phyloP scores from a whole-genome alignment of 768 basidiomycete species.

The Ephemerocybe angulata region DNA sequence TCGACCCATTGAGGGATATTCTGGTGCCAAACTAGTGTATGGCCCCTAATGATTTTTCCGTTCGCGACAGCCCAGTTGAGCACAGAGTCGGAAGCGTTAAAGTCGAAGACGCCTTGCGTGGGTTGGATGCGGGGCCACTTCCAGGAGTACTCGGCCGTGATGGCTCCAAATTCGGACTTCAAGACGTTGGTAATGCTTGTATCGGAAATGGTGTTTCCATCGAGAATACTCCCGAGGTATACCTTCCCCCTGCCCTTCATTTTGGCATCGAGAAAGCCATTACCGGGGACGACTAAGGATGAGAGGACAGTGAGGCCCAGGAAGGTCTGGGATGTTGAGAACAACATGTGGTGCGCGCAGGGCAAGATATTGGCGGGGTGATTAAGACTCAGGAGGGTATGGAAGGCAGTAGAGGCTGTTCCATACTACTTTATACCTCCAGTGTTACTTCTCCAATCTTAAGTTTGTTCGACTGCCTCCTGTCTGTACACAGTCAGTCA shows the following conservation, averaged over 20 bases:
- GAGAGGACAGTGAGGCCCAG: background rate
- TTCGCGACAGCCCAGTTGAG: constrained; percentile 39
- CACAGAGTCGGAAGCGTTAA: constrained; percentile 25
- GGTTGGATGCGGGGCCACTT: constrained; percentile 41
- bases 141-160: constrained; percentile 33
- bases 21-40: constrained; percentile 32
- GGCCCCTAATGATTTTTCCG: constrained; percentile 38
- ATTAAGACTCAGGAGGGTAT: no score
- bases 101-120: background rate
- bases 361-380: no score
- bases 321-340: no score
- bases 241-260: constrained; percentile 31
- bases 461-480: no score
- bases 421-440: no score
- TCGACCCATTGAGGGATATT: constrained; percentile 33
- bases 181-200: constrained; percentile 28
- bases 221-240: constrained; percentile 26
- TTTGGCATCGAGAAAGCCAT: constrained; percentile 25
- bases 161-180: constrained; percentile 35
- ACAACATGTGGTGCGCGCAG: no score
- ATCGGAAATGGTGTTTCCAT: constrained; percentile 27
- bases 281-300: constrained; percentile 1
- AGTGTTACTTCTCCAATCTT: no score
- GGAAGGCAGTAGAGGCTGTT: no score
- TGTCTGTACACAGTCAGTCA: no score